These are phyloP conservation scores for Crepidotus variabilis DNA, from an alignment of 768 basidiomycete genomes.

Conservation along the genomic window DNA sequence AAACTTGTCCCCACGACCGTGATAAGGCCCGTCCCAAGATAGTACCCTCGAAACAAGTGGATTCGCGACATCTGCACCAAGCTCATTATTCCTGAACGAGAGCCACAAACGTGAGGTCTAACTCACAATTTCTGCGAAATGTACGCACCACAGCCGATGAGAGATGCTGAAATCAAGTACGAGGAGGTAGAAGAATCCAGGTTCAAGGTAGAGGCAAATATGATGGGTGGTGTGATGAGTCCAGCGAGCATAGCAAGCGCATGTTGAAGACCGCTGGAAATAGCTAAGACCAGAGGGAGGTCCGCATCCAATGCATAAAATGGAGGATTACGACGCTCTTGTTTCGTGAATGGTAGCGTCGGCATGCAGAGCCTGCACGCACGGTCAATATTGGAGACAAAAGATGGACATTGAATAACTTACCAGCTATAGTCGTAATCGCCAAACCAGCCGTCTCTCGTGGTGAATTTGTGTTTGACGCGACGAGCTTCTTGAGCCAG, in stretches of 20 bases:
- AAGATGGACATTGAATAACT: neutral
- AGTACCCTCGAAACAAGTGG: slow-evolving; percentile 56
- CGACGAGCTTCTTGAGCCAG: slow-evolving; percentile 11
- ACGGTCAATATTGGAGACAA: neutral
- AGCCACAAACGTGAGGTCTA: neutral
- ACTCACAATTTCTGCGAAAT: neutral
- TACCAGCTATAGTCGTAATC: slow-evolving; percentile 75
- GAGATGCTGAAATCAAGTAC: slow-evolving; percentile 78
- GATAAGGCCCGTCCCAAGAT: slow-evolving; percentile 76
- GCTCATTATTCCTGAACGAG: slow-evolving; percentile 58
- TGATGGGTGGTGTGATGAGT: slow-evolving; percentile 80
- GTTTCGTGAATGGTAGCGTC: slow-evolving; percentile 51
- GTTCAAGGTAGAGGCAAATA: slow-evolving; percentile 62
- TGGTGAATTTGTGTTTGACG: slow-evolving; percentile 32
- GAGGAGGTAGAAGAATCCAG: slow-evolving; percentile 56
- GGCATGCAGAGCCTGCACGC: slow-evolving; percentile 59
- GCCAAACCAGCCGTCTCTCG: slow-evolving; percentile 73
- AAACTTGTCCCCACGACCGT: slow-evolving; percentile 83
- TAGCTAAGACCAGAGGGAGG: slow-evolving; percentile 68
- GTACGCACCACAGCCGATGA: slow-evolving; percentile 70
- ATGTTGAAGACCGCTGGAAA: slow-evolving; percentile 72
- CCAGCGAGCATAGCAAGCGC: slow-evolving; percentile 82
- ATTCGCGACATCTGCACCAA: slow-evolving; percentile 76
- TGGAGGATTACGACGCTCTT: slow-evolving; percentile 45
- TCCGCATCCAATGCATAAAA: slow-evolving; percentile 75